Percentiles rank a stretch among this genome's conserved stretches.
phyloP scores from a whole-genome alignment of 192 early-diverging fungal genomes.

The Spizellomyces punctatus region DNA sequence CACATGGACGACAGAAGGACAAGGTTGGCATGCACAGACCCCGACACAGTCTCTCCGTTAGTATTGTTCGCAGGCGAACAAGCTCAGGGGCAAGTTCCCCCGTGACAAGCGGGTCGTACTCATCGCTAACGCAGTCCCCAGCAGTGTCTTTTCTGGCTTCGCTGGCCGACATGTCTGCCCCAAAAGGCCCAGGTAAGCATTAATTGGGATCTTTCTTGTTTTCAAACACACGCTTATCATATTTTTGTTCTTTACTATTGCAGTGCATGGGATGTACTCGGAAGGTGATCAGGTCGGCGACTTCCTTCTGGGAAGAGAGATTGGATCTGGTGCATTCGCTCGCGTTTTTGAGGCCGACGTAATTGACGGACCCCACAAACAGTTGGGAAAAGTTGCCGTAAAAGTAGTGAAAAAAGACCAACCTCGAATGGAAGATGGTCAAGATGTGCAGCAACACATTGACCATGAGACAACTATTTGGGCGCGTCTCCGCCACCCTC shows the following conservation, averaged over 20 bases:
- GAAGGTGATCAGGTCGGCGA: conserved; percentile 77
- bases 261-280: conserved; percentile 43
- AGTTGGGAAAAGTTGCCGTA: conserved; percentile 57
- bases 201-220: too few species aligned
- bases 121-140: conserved; percentile 25
- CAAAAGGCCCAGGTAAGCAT: neutral
- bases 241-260: too few species aligned
- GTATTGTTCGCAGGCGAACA: conserved; percentile 22
- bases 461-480: conserved; percentile 73
- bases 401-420: conserved; percentile 69
- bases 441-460: conserved; percentile 49
- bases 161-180: conserved; percentile 21
- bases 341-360: conserved; percentile 71
- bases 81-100: conserved; percentile 27
- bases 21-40: conserved; percentile 15
- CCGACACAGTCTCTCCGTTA: conserved; percentile 32
- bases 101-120: conserved; percentile 33
- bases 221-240: too few species aligned
- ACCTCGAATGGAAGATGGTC: conserved; percentile 14
- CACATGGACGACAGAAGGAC: neutral
- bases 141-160: conserved; percentile 29
- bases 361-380: conserved; percentile 36
- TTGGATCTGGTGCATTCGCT: conserved; percentile 79
- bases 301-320: conserved; percentile 66
- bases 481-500: conserved; percentile 65